Evolutionary conservation across 371 early-diverging fungal species (phyloP), one percentile per base, ranked within the genome.

Genomic region (Rhizopus delemar): DNA sequence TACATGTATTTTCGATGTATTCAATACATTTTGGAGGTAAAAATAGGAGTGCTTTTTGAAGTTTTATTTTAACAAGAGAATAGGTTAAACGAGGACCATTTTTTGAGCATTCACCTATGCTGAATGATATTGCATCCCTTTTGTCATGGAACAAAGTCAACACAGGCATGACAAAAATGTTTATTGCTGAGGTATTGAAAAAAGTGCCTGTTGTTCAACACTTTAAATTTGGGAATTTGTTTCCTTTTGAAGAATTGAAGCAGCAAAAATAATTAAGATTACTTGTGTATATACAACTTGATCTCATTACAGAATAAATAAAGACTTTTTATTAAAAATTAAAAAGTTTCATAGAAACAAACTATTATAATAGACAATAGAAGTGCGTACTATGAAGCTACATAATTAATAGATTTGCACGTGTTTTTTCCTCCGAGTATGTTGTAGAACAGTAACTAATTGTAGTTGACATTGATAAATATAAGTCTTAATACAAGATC

Each of bases 181-280:
- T 93, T 77, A 69, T 89, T 38, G 97, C 90, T 0, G 98, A 98
- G 68, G 99, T 99, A 2, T 72, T 99, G 22, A 83, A 84, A 38
- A 98, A 97, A 77, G 82, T 94, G 45, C 99, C 99, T 0, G 95
- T 99, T 4, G 93, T 98, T 53, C 99, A 99, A 79, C 99, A 99
- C 69, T 88, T 99, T 69, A 80, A 88, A 59, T 98, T 98, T 86
- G 98, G 99, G 6, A 54, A 43, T 33, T 59, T 87, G 15, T 71
- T 87, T 53, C 85, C 86, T 7, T 85, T 79, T 60, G 63, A 68
- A 43, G 15, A 43, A 13, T 6, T 13, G 4, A 15, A 43, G 5
- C 13, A 43, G 8, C 13, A 43, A 11, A 8, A 43, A 43, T 15
- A n/a, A 43, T 43, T 5, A 43, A 13, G 36, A 11, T 36, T 36